phyloP scores from a whole-genome alignment of 108 stramenopile genomes.

The Nannochloropsis gaditana region DNA sequence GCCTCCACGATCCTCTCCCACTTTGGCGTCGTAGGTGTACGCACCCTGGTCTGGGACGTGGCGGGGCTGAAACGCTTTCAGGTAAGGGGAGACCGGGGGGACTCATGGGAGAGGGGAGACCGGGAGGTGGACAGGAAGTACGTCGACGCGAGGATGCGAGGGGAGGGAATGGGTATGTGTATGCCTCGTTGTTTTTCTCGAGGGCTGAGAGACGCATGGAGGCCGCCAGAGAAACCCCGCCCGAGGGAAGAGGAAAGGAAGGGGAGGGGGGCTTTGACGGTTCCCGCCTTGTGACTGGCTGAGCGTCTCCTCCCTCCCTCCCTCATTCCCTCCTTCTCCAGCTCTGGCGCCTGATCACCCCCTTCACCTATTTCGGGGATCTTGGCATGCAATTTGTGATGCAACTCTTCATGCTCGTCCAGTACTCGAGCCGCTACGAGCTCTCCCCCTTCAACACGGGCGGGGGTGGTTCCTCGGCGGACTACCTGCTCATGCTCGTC shows the following conservation, averaged over 20 bases:
- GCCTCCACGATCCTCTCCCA: not conserved
- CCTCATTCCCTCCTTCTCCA: not conserved
- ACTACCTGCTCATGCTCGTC: slow-evolving; percentile 51
- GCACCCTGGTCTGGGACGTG: not conserved
- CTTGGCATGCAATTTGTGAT: slow-evolving; percentile 40
- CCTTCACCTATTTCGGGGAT: slow-evolving; percentile 37
- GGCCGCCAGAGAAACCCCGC: too few relatives aligned
- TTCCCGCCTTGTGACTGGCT: too few relatives aligned
- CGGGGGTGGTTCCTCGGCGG: slow-evolving; percentile 53
- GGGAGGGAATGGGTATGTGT: not conserved
- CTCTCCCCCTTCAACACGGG: slow-evolving; percentile 55
- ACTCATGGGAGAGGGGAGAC: not conserved
- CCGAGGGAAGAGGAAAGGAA: not conserved
- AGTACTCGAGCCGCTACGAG: slow-evolving; percentile 45
- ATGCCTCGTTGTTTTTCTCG: too few relatives aligned
- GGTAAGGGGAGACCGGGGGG: not conserved
- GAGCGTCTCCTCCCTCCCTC: not conserved
- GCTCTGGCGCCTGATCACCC: slow-evolving; percentile 42
- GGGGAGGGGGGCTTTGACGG: too few relatives aligned
- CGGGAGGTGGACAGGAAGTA: not conserved
- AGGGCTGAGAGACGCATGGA: too few relatives aligned
- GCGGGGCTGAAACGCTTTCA: not conserved
- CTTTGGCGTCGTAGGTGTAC: not conserved
- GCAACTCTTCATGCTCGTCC: slow-evolving; percentile 14
- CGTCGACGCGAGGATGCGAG: not conserved